phyloP scores from a whole-genome alignment of 2,329 filamentous ascomycete species.

The Chalara sp. region DNA sequence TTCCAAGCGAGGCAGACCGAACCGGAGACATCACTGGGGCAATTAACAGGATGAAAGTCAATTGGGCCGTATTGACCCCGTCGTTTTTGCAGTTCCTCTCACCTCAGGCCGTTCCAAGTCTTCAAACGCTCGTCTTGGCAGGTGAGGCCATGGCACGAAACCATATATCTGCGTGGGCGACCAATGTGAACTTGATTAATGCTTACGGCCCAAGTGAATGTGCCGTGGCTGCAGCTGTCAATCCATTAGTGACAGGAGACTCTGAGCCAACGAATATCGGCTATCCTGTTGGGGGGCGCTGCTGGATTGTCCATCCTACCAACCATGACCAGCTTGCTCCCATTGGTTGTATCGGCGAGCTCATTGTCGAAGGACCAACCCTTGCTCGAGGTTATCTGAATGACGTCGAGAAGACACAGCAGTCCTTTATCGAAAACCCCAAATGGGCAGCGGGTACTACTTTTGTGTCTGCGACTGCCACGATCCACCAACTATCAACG shows the following conservation, averaged over 20 bases:
- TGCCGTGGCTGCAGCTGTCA: no score
- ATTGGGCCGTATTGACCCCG: slow-evolving; percentile 6
- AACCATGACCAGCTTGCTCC: neutral
- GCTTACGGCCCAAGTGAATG: slow-evolving; percentile 73
- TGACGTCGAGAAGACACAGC: neutral
- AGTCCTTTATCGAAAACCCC: neutral
- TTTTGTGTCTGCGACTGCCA: no score
- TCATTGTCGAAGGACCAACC: neutral
- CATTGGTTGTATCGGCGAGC: neutral
- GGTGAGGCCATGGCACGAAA: slow-evolving; percentile 49
- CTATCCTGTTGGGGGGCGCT: neutral
- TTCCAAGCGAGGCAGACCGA: slow-evolving; percentile 8
- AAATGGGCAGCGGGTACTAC: neutral
- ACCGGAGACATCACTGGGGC: neutral
- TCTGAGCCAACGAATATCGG: neutral
- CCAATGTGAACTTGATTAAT: slow-evolving; percentile 30
- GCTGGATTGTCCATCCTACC: neutral
- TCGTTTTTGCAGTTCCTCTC: neutral
- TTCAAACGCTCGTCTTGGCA: slow-evolving; percentile 6
- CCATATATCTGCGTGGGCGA: slow-evolving; percentile 25
- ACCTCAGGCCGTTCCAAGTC: slow-evolving; percentile 9
- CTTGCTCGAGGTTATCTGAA: no score
- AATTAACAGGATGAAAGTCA: slow-evolving; percentile 4
- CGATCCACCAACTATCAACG: neutral
- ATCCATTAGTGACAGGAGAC: neutral